phyloP scores from a whole-genome alignment of 176 grass and related monocot genomes.

The Elaeis guineensis region DNA sequence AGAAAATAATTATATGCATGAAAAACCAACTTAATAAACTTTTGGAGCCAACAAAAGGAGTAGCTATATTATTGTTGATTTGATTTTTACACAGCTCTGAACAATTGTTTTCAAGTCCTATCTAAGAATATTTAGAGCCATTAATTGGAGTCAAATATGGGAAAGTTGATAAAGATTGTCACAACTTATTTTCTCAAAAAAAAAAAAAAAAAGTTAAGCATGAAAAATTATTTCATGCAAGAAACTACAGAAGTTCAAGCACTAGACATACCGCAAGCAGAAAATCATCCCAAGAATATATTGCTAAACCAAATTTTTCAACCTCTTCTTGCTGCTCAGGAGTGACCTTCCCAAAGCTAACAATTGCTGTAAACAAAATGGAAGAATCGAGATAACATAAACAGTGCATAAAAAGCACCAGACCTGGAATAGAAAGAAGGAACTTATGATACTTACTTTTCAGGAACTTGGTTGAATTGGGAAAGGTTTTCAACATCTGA shows the following conservation, averaged over 20 bases:
- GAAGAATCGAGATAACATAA: not conserved
- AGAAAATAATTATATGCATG: too few relatives aligned
- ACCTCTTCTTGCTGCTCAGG: slow-evolving; percentile 63
- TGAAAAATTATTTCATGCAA: too few relatives aligned
- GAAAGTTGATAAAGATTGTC: too few relatives aligned
- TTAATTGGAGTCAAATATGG: too few relatives aligned
- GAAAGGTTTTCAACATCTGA: slow-evolving; percentile 75
- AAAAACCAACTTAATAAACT: too few relatives aligned
- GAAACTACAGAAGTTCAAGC: not conserved
- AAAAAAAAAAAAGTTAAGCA: too few relatives aligned
- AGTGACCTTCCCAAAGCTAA: slow-evolving; percentile 87
- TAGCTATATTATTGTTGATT: too few relatives aligned
- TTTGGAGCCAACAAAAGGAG: too few relatives aligned
- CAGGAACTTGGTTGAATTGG: slow-evolving; percentile 48
- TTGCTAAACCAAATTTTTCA: slow-evolving; percentile 48
- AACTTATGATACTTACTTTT: slow-evolving; percentile 54
- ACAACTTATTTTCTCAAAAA: too few relatives aligned
- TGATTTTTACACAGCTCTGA: too few relatives aligned
- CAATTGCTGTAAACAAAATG: slow-evolving; percentile 33
- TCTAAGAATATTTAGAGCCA: too few relatives aligned
- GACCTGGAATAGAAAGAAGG: not conserved
- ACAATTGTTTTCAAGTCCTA: too few relatives aligned
- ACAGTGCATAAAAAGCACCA: not conserved
- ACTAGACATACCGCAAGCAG: slow-evolving; percentile 42
- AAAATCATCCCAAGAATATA: slow-evolving; percentile 93